Conservation (phyloP, 768 basidiomycete species). For the Mycena vitilis region DNA sequence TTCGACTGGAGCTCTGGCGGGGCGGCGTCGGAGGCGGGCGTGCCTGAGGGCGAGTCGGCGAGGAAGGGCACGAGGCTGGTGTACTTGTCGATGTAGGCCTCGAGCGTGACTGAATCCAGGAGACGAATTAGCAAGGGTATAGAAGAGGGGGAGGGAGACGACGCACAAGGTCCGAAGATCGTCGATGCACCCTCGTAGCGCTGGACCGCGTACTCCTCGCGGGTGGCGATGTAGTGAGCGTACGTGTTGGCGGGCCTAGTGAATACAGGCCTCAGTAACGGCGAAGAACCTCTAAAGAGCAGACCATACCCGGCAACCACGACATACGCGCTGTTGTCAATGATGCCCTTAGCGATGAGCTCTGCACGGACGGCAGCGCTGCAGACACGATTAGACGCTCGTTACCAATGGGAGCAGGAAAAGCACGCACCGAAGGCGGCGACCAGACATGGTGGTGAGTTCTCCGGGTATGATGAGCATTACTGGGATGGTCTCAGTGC, state of each 20-base stretch:
- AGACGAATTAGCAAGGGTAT: background rate
- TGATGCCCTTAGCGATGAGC: conserved; percentile 71
- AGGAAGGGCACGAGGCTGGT: conserved; percentile 73
- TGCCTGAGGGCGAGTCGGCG: conserved; percentile 57
- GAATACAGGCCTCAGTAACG: background rate
- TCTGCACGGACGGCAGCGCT: conserved; percentile 76
- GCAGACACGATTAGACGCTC: conserved; percentile 15
- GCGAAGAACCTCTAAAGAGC: no score
- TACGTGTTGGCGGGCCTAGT: conserved; percentile 82
- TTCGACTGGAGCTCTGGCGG: conserved; percentile 72
- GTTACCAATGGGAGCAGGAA: conserved; percentile 33
- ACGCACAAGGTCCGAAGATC: conserved; percentile 78
- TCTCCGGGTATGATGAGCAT: conserved; percentile 83
- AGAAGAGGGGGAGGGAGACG: background rate
- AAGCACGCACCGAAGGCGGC: conserved; percentile 70
- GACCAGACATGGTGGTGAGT: conserved; percentile 85
- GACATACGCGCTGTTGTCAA: conserved; percentile 78
- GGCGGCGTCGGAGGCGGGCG: conserved; percentile 71
- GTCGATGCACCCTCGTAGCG: conserved; percentile 88
- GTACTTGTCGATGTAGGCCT: conserved; percentile 85
- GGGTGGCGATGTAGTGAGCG: conserved; percentile 77
- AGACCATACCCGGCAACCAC: conserved; percentile 63
- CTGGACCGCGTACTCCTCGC: conserved; percentile 79
- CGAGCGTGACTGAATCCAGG: conserved; percentile 67
- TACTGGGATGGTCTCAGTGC: conserved; percentile 48